Base-by-base conservation (phyloP, 805 yeast genomes). In the Candida sakaeoensis region DNA sequence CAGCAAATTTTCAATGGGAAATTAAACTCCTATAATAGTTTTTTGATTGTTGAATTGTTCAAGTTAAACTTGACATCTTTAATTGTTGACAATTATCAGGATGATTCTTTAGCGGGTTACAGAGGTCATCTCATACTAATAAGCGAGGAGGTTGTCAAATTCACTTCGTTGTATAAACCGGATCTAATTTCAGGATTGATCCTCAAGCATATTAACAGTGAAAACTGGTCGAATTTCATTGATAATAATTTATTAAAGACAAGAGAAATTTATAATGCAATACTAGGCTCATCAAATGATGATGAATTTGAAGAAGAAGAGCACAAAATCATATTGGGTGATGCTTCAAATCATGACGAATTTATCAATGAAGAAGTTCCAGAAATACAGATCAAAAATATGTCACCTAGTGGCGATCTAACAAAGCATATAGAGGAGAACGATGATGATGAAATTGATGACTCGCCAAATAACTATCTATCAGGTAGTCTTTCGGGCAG, bases 61-160 rank as follows among this genome's bases (percentile, higher is more conserved):
- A 46, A 49, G 29, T 22, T 33, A 9, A 50, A 50, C 5, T 55
- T 64, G 39, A 52, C 64, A 8, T 48, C 52, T 8, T 36, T 61
- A 14, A 63, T 64, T 13, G 57, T 58, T 5, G 38, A 42, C 12
- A 44, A 58, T 4, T 57, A 57, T 39, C 48, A 52, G n/a, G 52
- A 53, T 4, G 42, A 48, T 13, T 75, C 85, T 29, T 74, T 95
- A 40, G 76, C 90, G 28, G 99, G 99, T 0, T 93, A 88, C 57
- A 89, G 90, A 88, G 99, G 99, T n/a, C 99, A 93, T 58, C 65
- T 93, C 47, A 88, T 95, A 5, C 68, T 93, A 37, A 87, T 93
- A 41, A 89, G 96, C 37, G 99, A 93, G 58, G 99, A 93, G 58
- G 89, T 93, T 33, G 96, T 89, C 36, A 93, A 93, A 58, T 93